Evolutionary conservation across 2,329 filamentous ascomycete species (phyloP).

Genomic region (Pestalotiopsis sp.): DNA sequence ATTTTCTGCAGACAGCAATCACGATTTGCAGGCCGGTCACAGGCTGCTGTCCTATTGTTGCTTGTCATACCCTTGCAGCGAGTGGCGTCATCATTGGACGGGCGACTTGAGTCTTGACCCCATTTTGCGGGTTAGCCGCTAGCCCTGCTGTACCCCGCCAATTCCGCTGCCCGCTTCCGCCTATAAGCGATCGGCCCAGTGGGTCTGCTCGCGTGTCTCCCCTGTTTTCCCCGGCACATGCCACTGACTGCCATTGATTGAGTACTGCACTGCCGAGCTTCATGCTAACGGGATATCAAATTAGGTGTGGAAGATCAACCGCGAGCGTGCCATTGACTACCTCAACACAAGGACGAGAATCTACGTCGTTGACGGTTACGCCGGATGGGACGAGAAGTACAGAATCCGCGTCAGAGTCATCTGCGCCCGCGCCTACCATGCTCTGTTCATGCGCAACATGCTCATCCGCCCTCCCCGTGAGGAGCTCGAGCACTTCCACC

Average conservation of each 20-base stretch:
- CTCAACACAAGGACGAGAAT: constrained; percentile 98
- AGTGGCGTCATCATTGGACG: constrained; percentile 12
- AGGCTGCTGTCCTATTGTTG: background rate
- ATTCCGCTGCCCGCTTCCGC: constrained; percentile 1
- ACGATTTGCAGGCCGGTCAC: background rate
- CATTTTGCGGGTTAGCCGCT: background rate
- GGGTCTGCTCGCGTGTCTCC: constrained; percentile 7
- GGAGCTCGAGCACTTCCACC: constrained; percentile 96
- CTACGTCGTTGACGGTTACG: constrained; percentile 96
- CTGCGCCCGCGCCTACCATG: constrained; percentile 98
- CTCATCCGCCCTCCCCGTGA: constrained; percentile 90
- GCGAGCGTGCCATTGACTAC: constrained; percentile 98
- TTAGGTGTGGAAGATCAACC: constrained; percentile 99
- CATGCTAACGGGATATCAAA: background rate
- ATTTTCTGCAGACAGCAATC: background rate
- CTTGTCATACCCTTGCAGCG: background rate
- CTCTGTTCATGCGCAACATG: constrained; percentile 99
- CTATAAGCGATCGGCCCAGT: background rate
- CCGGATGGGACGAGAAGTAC: constrained; percentile 98
- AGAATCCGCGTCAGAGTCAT: constrained; percentile 96
- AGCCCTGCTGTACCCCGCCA: constrained; percentile 13
- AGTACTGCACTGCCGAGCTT: no score
- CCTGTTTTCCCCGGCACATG: background rate
- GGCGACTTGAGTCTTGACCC: background rate
- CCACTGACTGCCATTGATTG: no score